Evolutionary conservation across 2,329 filamentous ascomycete genomes (phyloP).

Genomic region (Fusarium sp.): DNA sequence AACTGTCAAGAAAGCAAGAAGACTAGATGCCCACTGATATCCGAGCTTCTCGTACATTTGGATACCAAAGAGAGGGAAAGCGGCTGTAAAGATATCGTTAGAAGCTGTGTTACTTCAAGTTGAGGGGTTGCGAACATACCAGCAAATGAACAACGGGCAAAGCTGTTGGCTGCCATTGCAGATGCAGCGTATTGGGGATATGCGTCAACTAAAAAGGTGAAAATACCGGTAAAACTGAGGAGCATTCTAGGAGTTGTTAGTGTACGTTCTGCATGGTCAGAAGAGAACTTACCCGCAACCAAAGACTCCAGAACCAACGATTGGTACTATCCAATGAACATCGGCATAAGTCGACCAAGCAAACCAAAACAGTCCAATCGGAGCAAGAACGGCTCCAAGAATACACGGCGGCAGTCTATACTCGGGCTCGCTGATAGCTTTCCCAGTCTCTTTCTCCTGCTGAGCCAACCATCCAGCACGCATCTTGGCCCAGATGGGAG

Average conservation of each 20-base stretch:
- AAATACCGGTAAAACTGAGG: conserved; percentile 30
- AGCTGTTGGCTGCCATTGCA: conserved; percentile 42
- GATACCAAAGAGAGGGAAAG: conserved; percentile 29
- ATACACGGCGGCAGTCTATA: conserved; percentile 29
- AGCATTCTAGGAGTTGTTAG: conserved; percentile 15
- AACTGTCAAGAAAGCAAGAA: conserved; percentile 38
- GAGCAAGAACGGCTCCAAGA: conserved; percentile 28
- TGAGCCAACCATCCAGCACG: not conserved
- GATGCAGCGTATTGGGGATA: conserved; percentile 41
- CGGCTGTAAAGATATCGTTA: conserved; percentile 2
- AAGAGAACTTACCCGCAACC: conserved; percentile 33
- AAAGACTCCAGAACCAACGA: conserved; percentile 35
- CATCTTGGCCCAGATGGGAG: conserved; percentile 33
- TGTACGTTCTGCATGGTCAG: rapidly evolving
- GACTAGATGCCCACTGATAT: conserved; percentile 37
- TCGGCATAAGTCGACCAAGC: conserved; percentile 29
- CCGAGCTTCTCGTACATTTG: conserved; percentile 44
- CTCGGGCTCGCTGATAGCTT: conserved; percentile 29
- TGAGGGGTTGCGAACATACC: not conserved
- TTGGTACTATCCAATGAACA: conserved; percentile 38
- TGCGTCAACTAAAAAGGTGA: conserved; percentile 42
- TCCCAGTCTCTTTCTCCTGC: conserved; percentile 27
- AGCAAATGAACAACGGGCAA: conserved; percentile 38
- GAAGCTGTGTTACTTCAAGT: rapidly evolving
- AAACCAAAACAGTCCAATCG: conserved; percentile 37